phyloP scores from a whole-genome alignment of 1,284 basidiomycete genomes.

The Cryptococcus sp. region DNA sequence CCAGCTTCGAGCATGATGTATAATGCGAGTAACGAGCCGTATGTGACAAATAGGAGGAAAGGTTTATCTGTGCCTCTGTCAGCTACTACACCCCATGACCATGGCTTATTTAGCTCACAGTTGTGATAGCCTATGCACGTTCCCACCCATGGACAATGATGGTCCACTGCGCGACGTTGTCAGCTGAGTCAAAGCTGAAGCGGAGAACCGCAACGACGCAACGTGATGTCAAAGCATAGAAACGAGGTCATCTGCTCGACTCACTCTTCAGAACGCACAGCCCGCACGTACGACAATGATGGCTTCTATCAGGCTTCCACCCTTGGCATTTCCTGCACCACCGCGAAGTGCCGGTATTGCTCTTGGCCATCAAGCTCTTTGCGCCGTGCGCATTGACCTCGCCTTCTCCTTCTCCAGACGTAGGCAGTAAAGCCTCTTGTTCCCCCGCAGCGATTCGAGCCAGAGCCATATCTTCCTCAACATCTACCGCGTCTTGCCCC shows the following conservation, averaged over 20 bases:
- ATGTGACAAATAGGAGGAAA: slow-evolving; percentile 78
- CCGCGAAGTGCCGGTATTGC: slow-evolving; percentile 35
- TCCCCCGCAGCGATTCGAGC: background rate
- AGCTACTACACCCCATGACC: too few relatives aligned
- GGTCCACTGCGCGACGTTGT: slow-evolving; percentile 58
- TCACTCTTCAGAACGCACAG: slow-evolving; percentile 82
- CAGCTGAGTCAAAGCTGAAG: slow-evolving; percentile 27
- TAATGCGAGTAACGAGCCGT: slow-evolving; percentile 64
- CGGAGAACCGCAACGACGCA: background rate
- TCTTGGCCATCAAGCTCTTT: slow-evolving; percentile 35
- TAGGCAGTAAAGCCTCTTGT: background rate
- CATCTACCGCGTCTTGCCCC: slow-evolving; percentile 23
- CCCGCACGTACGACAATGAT: slow-evolving; percentile 76
- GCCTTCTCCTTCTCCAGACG: background rate
- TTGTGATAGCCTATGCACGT: slow-evolving; percentile 82
- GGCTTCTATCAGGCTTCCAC: slow-evolving; percentile 75
- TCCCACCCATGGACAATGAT: slow-evolving; percentile 86
- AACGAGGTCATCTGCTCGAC: slow-evolving; percentile 50
- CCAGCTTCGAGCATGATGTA: slow-evolving; percentile 65
- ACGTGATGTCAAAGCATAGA: too few relatives aligned
- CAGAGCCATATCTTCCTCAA: slow-evolving; percentile 5
- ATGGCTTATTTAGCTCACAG: slow-evolving; percentile 55
- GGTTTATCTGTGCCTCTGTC: slow-evolving; percentile 60
- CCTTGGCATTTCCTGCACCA: slow-evolving; percentile 51
- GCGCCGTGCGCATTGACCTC: background rate